These are phyloP conservation scores for Athelia psychrophila DNA, from an alignment of 1,284 basidiomycete species.

Conservation along the genomic window DNA sequence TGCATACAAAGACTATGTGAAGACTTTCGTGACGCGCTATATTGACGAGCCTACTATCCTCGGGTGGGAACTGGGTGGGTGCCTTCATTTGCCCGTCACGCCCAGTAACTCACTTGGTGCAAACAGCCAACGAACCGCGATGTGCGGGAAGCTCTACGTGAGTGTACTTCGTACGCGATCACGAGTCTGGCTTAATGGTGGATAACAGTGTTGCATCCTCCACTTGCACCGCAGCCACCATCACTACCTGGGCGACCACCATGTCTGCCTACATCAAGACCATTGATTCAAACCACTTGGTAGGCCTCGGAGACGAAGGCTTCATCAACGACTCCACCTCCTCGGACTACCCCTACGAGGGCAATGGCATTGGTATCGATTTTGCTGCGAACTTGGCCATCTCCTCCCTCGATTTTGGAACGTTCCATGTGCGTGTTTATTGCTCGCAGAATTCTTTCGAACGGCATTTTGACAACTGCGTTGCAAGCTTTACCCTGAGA, in stretches of 20 bases:
- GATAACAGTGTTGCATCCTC: conserved; percentile 12
- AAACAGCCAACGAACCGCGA: conserved; percentile 21
- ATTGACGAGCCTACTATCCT: conserved; percentile 17
- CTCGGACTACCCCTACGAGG: conserved; percentile 31
- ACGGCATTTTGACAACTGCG: conserved; percentile 9
- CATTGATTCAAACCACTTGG: conserved; percentile 30
- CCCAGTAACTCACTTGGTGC: not conserved
- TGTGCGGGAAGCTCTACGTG: conserved; percentile 9
- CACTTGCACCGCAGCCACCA: conserved; percentile 17
- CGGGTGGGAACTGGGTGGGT: conserved; percentile 18
- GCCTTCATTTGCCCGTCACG: not conserved
- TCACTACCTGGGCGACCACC: conserved; percentile 24
- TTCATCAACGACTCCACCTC: conserved; percentile 28
- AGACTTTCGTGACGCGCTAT: conserved; percentile 19
- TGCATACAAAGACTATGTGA: conserved; percentile 19
- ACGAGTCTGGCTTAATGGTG: not conserved
- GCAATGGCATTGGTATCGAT: conserved; percentile 30
- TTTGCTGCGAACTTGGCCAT: conserved; percentile 36
- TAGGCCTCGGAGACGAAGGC: conserved; percentile 32
- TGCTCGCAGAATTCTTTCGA: conserved; percentile 43
- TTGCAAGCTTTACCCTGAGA: conserved; percentile 43
- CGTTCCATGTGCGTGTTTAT: conserved; percentile 22
- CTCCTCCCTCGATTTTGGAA: conserved; percentile 36
- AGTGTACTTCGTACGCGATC: not conserved
- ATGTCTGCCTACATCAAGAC: conserved; percentile 20